phyloP scores from a whole-genome alignment of 305 asterid genomes.

The Fraxinus velutina region DNA sequence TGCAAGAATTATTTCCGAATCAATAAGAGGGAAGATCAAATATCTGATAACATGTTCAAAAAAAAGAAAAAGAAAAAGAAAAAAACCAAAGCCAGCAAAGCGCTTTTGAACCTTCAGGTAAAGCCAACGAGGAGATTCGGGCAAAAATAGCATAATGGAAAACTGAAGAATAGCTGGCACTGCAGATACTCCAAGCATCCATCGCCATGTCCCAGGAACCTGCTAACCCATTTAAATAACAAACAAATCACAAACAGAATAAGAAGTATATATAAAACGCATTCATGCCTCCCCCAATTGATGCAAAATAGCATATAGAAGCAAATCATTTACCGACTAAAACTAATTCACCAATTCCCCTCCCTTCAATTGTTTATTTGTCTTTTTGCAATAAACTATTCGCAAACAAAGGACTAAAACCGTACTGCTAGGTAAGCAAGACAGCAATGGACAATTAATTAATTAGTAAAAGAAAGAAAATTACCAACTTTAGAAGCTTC shows the following conservation, averaged over 20 bases:
- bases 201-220: constrained; percentile 98
- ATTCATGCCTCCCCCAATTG: not conserved
- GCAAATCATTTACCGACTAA: not conserved
- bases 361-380: not conserved
- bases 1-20: constrained; percentile 25
- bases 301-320: not conserved
- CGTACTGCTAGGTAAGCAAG: not conserved
- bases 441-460: not conserved
- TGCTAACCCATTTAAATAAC: constrained; percentile 31
- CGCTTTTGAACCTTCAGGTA: constrained; percentile 60
- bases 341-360: not conserved
- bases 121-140: constrained; percentile 97
- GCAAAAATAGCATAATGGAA: constrained; percentile 73
- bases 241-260: constrained; percentile 5
- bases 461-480: not conserved
- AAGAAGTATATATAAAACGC: not conserved
- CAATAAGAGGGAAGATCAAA: not conserved
- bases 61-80: not conserved
- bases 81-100: constrained; percentile 13
- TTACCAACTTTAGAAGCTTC: not conserved
- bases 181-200: constrained; percentile 97
- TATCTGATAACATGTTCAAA: not conserved
- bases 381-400: not conserved
- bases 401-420: not conserved
- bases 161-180: constrained; percentile 80